Evolutionary conservation across 108 stramenopile species (phyloP).

Genomic region (Schizochytrium sp.): DNA sequence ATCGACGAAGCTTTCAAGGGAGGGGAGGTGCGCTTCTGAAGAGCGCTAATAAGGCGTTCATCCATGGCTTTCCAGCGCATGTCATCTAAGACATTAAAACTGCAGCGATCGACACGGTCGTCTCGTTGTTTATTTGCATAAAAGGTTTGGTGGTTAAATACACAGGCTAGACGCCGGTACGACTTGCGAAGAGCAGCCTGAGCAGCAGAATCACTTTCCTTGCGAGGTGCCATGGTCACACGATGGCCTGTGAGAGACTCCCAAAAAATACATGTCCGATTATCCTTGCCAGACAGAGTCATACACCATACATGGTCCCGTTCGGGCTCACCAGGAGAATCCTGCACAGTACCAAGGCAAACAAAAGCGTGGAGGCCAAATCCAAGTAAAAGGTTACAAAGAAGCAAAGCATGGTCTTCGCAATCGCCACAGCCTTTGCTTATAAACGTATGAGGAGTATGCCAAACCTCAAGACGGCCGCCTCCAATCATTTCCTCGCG

Average conservation of each 20-base stretch:
- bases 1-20: slow-evolving; percentile 54
- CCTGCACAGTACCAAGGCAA: slow-evolving; percentile 67
- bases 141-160: slow-evolving; percentile 69
- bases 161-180: slow-evolving; percentile 68
- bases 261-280: not conserved
- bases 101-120: slow-evolving; percentile 49
- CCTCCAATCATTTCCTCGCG: slow-evolving; percentile 57
- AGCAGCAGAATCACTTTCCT: not conserved
- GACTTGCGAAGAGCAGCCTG: slow-evolving; percentile 29
- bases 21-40: slow-evolving; percentile 32
- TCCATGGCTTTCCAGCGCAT: slow-evolving; percentile 70
- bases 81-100: slow-evolving; percentile 66
- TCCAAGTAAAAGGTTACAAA: slow-evolving; percentile 72
- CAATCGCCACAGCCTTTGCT: slow-evolving; percentile 66
- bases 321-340: slow-evolving; percentile 10
- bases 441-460: slow-evolving; percentile 68
- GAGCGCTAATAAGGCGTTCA: slow-evolving; percentile 25
- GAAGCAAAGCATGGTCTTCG: slow-evolving; percentile 74
- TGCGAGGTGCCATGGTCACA: slow-evolving; percentile 26
- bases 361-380: slow-evolving; percentile 75
- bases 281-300: slow-evolving; percentile 9
- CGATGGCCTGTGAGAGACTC: slow-evolving; percentile 62
- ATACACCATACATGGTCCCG: slow-evolving; percentile 55
- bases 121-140: slow-evolving; percentile 72
- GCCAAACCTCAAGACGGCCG: slow-evolving; percentile 65